Percentiles rank a stretch among this genome's conserved stretches.
Evolutionary conservation across 2,329 filamentous ascomycete species (phyloP).

Genomic region (Cyphellophora europaea): DNA sequence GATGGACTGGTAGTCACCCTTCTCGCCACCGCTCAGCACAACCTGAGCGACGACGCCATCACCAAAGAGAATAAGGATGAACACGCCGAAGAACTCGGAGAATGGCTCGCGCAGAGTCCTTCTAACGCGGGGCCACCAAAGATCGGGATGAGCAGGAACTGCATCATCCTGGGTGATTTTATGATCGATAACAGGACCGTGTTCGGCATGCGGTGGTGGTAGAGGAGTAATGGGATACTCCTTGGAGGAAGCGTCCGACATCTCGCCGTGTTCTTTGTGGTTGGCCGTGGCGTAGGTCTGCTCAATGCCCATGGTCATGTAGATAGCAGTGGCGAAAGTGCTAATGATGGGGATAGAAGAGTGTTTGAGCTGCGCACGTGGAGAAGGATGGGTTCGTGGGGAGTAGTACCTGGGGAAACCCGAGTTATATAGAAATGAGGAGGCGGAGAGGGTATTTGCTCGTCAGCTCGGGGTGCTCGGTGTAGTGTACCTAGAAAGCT

Average conservation of each 20-base stretch:
- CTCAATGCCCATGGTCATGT: not conserved
- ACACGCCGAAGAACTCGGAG: slow-evolving; percentile 59
- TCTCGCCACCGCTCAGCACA: slow-evolving; percentile 41
- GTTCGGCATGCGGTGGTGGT: slow-evolving; percentile 15
- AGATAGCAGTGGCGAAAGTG: not conserved
- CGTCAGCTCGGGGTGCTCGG: too few relatives aligned
- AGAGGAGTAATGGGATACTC: not conserved
- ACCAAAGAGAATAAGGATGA: slow-evolving; percentile 60
- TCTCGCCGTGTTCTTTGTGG: slow-evolving; percentile 9
- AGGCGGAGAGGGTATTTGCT: too few relatives aligned
- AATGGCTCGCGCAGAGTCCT: slow-evolving; percentile 47
- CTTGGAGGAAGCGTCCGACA: not conserved
- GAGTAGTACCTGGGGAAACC: not conserved
- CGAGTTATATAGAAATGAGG: too few relatives aligned
- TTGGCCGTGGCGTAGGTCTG: slow-evolving; percentile 6
- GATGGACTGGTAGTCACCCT: slow-evolving; percentile 43
- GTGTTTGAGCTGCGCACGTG: too few relatives aligned
- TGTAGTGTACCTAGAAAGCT: too few relatives aligned
- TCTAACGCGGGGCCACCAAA: slow-evolving; percentile 47
- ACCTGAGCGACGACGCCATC: slow-evolving; percentile 65
- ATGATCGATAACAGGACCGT: slow-evolving; percentile 25
- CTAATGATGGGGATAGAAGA: too few relatives aligned
- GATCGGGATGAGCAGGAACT: slow-evolving; percentile 18
- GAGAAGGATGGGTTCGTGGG: not conserved
- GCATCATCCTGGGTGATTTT: slow-evolving; percentile 22